These are phyloP conservation scores for Zancudomyces culisetae DNA, from an alignment of 371 early-diverging fungal species.

Conservation along the genomic window DNA sequence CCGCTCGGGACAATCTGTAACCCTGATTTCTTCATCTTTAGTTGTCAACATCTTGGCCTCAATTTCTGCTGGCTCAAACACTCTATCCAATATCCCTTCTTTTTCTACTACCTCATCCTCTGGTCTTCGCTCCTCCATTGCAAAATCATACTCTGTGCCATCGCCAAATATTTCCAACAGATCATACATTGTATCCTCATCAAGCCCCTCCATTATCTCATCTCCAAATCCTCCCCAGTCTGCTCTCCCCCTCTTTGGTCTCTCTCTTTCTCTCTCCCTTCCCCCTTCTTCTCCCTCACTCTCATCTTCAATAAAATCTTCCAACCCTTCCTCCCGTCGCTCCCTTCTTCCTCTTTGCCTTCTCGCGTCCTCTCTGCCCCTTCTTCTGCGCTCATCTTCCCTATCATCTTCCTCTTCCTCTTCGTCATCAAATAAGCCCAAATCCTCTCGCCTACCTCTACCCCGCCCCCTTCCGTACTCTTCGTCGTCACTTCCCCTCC, in stretches of 20 bases:
- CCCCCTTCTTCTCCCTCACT: slow-evolving; percentile 15
- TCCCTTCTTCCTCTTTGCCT: neutral
- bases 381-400: slow-evolving; percentile 9
- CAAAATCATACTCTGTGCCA: slow-evolving; percentile 75
- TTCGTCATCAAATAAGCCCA: slow-evolving; percentile 32
- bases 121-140: slow-evolving; percentile 28
- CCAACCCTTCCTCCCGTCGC: slow-evolving; percentile 27
- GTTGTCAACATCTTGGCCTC: slow-evolving; percentile 79
- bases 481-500: slow-evolving; percentile 1
- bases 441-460: slow-evolving; percentile 13
- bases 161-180: slow-evolving; percentile 80
- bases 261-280: slow-evolving; percentile 24
- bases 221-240: neutral
- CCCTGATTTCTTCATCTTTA: slow-evolving; percentile 70
- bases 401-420: slow-evolving; percentile 23
- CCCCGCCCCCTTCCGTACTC: neutral
- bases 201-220: slow-evolving; percentile 9
- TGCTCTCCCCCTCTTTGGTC: slow-evolving; percentile 23
- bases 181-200: slow-evolving; percentile 50
- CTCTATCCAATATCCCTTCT: slow-evolving; percentile 38
- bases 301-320: neutral
- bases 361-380: neutral
- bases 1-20: slow-evolving; percentile 81
- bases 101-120: slow-evolving; percentile 10
- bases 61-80: slow-evolving; percentile 84